Conservation (phyloP, 23 red algal genomes). For the Gracilaria vermiculophylla region DNA sequence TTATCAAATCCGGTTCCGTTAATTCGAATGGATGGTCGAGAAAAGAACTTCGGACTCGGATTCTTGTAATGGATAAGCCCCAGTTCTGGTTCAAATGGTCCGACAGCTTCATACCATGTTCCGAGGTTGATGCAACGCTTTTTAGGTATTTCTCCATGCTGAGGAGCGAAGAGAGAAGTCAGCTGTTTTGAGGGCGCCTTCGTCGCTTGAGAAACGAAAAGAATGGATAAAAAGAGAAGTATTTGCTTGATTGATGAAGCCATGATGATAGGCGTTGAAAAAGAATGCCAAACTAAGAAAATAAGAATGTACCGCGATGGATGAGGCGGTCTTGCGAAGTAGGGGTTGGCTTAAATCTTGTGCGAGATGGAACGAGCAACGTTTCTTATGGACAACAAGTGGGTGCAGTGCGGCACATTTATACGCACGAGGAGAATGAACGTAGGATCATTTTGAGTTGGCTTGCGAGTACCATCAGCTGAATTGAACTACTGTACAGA, state of each 20-base stretch:
- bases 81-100: conserved; percentile 9
- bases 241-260: not conserved
- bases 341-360: too few species aligned
- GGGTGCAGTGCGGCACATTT: too few species aligned
- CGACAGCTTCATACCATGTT: not conserved
- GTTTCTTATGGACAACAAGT: too few species aligned
- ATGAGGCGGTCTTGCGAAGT: too few species aligned
- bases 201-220: not conserved
- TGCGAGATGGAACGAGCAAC: too few species aligned
- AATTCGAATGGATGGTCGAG: not conserved
- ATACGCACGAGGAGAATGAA: too few species aligned
- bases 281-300: too few species aligned
- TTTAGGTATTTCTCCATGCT: not conserved
- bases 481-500: too few species aligned
- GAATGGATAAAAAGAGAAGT: not conserved
- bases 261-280: not conserved
- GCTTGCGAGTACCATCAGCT: too few species aligned
- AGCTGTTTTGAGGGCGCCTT: not conserved
- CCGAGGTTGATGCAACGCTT: conserved; percentile 37
- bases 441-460: too few species aligned
- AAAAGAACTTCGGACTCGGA: not conserved
- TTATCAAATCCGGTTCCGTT: not conserved
- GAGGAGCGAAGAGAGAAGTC: conserved; percentile 11
- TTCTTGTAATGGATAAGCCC: not conserved
- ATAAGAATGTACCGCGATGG: too few species aligned